phyloP scores from a whole-genome alignment of 2,329 filamentous ascomycete genomes.

The Cladosporium halotolerans region DNA sequence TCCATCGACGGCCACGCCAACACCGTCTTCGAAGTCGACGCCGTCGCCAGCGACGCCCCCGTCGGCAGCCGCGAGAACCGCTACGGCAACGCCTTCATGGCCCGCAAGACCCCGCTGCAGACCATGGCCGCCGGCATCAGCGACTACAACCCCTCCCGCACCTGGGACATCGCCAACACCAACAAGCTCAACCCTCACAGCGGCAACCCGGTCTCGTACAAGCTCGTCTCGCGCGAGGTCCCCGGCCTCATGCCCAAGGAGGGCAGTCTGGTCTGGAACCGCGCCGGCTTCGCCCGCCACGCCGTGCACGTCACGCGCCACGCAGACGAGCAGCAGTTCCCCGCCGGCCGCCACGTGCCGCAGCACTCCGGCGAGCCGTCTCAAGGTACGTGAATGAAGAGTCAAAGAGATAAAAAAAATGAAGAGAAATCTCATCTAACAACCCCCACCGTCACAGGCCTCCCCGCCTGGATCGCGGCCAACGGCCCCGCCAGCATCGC shows the following conservation, averaged over 20 bases:
- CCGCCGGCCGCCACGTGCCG: constrained; percentile 75
- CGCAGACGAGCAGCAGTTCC: constrained; percentile 69
- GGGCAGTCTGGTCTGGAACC: constrained; percentile 73
- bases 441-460: constrained; percentile 13
- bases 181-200: constrained; percentile 75
- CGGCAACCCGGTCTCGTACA: constrained; percentile 74
- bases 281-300: constrained; percentile 74
- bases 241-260: constrained; percentile 68
- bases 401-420: not conserved
- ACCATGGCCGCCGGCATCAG: constrained; percentile 36
- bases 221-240: constrained; percentile 61
- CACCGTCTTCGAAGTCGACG: constrained; percentile 54
- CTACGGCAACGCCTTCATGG: constrained; percentile 52
- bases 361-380: constrained; percentile 75
- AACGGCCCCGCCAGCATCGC: constrained; percentile 44
- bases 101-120: constrained; percentile 38
- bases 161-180: constrained; percentile 65
- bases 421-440: not conserved
- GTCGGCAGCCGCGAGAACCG: constrained; percentile 50
- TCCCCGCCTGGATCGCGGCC: constrained; percentile 63
- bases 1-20: constrained; percentile 79
- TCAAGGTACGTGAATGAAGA: constrained; percentile 37
- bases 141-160: constrained; percentile 34
- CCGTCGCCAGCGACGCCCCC: constrained; percentile 38
- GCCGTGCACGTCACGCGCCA: constrained; percentile 80